Base-by-base conservation (phyloP, 768 basidiomycete species). In the Naganishia friedmannii region DNA sequence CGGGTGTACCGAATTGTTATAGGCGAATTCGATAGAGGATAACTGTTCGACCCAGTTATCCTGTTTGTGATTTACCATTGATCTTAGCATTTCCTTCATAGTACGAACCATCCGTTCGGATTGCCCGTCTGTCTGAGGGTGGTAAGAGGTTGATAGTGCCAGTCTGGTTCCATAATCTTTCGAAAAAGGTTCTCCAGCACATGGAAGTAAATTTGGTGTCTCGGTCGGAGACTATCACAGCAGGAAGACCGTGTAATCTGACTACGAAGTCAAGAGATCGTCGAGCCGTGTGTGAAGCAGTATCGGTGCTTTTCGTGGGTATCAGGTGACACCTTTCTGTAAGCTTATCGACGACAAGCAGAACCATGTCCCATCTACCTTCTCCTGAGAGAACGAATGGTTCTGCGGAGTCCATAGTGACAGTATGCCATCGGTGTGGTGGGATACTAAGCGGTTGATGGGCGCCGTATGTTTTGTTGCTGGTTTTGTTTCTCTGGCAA, bases 251-350 rank as follows among this genome's bases (percentile, higher is more conserved):
- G 57, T 74, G 72, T 6, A 58, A n/a, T 6, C n/a, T 21, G 56
- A 72, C 39, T 1, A 72, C 32, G 12, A 53, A 8, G 3, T 69
- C 65, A 28, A 67, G 39, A 32, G 69, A 55, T 21, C 29, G 26
- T 10, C 69, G 28, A 8, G 70, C 73, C 1, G 83, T 74, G 12
- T 81, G 76, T 0, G 72, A 53, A 0, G 83, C 74, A 9, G 74
- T 74, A 37, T 80, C 74, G 8, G 71, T 73, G 19, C 79, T 73
- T 39, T 70, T 68, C 32, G 76, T 76, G 0, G 83, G 82, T 46
- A 85, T 81, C 70, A 86, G 85, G 67, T 83, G 81, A 1, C 78
- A 81, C 55, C 76, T 76, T 53, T 82, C 81, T 7, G 83, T 80
- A 23, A 85, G 69, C 3, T 79, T 72, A 70, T 84, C 79, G 34